phyloP scores from a whole-genome alignment of 176 grass and related monocot species.

The Melocanna baccifera region DNA sequence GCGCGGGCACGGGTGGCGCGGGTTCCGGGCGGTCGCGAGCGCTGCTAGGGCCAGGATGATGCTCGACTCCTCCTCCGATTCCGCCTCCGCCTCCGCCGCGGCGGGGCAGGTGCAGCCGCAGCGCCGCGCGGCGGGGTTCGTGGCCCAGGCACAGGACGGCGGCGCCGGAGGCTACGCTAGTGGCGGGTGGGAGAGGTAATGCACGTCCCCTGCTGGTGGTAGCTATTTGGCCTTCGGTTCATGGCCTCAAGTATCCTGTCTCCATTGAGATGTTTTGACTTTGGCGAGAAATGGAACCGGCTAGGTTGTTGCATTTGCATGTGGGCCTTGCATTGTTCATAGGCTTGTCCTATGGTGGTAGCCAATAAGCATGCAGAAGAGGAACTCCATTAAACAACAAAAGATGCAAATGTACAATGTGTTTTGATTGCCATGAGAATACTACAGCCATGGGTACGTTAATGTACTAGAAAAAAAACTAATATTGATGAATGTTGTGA shows the following conservation, averaged over 20 bases:
- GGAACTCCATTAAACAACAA: not conserved
- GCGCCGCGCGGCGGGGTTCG: conserved; percentile 24
- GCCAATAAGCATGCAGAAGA: not conserved
- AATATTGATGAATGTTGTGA: not conserved
- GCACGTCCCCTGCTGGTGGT: not conserved
- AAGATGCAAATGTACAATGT: not conserved
- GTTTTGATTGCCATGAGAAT: not conserved
- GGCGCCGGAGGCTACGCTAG: conserved; percentile 45
- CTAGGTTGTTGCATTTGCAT: not conserved
- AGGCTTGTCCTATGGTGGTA: not conserved
- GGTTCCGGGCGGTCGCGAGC: conserved; percentile 39
- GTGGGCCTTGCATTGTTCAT: not conserved
- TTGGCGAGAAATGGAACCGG: not conserved
- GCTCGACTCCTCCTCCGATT: conserved; percentile 37
- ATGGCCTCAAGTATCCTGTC: not conserved
- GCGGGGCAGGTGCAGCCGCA: conserved; percentile 42
- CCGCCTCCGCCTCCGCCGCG: conserved; percentile 14
- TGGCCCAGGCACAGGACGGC: conserved; percentile 35
- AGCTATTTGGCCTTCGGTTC: not conserved
- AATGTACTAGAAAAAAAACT: not conserved
- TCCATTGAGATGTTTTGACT: not conserved
- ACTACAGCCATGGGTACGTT: not conserved
- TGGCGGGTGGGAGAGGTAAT: conserved; percentile 59
- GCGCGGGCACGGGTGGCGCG: conserved; percentile 45
- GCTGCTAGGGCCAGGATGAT: conserved; percentile 60